These are phyloP conservation scores for Paecilomyces sp. DNA, from an alignment of 2,329 filamentous ascomycete species.

Conservation along the genomic window DNA sequence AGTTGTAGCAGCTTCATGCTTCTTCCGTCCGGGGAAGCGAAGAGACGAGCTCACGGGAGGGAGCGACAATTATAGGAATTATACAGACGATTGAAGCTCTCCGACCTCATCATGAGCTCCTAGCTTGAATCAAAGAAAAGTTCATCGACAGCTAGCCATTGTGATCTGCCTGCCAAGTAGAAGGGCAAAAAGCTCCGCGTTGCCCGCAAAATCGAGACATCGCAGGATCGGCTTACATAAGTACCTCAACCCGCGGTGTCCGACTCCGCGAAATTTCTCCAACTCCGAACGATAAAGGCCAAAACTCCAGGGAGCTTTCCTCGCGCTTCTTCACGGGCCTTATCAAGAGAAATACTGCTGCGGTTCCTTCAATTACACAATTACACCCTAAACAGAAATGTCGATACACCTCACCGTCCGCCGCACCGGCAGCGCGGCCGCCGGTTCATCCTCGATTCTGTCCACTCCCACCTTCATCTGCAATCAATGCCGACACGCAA, in stretches of 20 bases:
- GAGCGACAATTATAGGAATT: constrained; percentile 4
- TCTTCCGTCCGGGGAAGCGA: constrained; percentile 11
- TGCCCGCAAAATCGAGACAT: neutral
- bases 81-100: constrained; percentile 3
- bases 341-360: neutral
- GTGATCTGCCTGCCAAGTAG: neutral
- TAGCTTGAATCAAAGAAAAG: neutral
- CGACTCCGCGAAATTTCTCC: constrained; percentile 23
- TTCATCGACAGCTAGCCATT: neutral
- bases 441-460: constrained; percentile 6
- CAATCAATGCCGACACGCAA: constrained; percentile 69
- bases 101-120: constrained; percentile 15
- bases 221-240: constrained; percentile 21
- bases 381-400: constrained; percentile 17
- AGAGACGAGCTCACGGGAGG: constrained; percentile 7
- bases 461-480: constrained; percentile 28
- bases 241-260: constrained; percentile 5
- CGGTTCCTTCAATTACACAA: neutral
- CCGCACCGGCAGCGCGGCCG: constrained; percentile 14
- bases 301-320: neutral
- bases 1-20: constrained; percentile 26
- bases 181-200: neutral
- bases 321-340: neutral
- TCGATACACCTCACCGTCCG: constrained; percentile 29
- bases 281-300: constrained; percentile 15